Base-by-base conservation (phyloP, 2,329 filamentous ascomycete species). In the Dactylellina sp. region DNA sequence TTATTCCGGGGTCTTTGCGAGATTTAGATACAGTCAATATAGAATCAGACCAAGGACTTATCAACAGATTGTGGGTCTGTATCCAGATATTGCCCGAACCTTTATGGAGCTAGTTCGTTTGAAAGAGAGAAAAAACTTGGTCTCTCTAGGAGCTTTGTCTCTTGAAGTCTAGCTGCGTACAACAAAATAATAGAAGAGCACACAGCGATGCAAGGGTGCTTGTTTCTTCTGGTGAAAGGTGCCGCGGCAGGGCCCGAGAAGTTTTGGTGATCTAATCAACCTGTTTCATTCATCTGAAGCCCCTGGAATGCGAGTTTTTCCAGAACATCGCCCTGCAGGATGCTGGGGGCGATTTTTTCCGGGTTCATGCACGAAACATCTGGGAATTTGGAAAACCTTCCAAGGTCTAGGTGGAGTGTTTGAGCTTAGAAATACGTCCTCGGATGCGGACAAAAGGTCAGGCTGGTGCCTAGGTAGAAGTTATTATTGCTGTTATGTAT, bases 1-100 rank as follows among this genome's bases (percentile, higher is more conserved):
- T 64, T 72, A 64, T 72, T 72, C 66, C 52, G 66, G 53, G 66
- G 47, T 64, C 37, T 72, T 64, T 72, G 66, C 66, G 60, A 72
- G 52, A 71, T 71, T 63, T 52, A 49, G 52, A 44, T 39, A 44
- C 6, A 37, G 16, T 32, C 25, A 42, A 46, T 9, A 32, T 32
- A 4, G 12, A 22, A 50, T 40, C 11, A 35, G 14, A 44, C 9
- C 53, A 2, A 42, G 28, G 28, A 20, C n/a, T n/a, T n/a, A 35
- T 7, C 49, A 2, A 7, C 7, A 7, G 32, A 59, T 7, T 22
- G 53, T 68, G 52, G 63, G 63, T 60, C 53, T 25, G 28, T 56
- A 35, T 52, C 42, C 4, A 32, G 4, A 32, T 32, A 32, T 32
- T 32, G 44, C 59, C 52, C 42, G 62, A 57, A 59, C 25, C 20